Evolutionary conservation across 139 green algal species (phyloP).

Genomic region (Microglena sp.): DNA sequence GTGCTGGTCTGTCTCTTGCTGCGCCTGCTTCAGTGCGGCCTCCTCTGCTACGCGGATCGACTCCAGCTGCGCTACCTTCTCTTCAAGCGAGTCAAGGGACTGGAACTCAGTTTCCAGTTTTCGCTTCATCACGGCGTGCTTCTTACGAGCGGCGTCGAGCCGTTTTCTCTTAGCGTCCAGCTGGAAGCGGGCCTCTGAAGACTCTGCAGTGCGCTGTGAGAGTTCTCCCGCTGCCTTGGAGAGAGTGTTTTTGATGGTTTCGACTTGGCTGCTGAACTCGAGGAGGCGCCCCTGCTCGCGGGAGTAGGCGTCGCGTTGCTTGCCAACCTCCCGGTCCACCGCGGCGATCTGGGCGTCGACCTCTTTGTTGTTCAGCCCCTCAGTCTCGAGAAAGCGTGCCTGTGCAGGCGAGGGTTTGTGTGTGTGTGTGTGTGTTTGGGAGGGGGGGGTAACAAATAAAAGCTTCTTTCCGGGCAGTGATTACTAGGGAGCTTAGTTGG

Average conservation of each 20-base stretch:
- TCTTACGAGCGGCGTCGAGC: conserved; percentile 18
- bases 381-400: conserved; percentile 57
- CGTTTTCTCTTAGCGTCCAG: conserved; percentile 33
- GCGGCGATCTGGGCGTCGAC: conserved; percentile 53
- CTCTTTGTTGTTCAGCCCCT: conserved; percentile 64
- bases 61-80: conserved; percentile 42
- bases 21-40: conserved; percentile 22
- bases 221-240: conserved; percentile 49
- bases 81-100: conserved; percentile 48
- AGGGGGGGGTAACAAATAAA: no score
- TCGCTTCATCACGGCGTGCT: conserved; percentile 28
- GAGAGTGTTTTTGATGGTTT: conserved; percentile 44
- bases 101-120: conserved; percentile 52
- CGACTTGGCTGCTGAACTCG: conserved; percentile 41
- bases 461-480: no score
- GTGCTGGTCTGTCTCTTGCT: conserved; percentile 37
- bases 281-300: conserved; percentile 22
- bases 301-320: conserved; percentile 31
- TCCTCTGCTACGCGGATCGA: conserved; percentile 33
- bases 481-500: no score
- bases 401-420: no score
- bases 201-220: conserved; percentile 2
- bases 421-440: no score
- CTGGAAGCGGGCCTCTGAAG: conserved; percentile 15
- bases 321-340: conserved; percentile 55